These are phyloP conservation scores for Xylariaceae sp. DNA, from an alignment of 2,329 filamentous ascomycete genomes.

Conservation along the genomic window DNA sequence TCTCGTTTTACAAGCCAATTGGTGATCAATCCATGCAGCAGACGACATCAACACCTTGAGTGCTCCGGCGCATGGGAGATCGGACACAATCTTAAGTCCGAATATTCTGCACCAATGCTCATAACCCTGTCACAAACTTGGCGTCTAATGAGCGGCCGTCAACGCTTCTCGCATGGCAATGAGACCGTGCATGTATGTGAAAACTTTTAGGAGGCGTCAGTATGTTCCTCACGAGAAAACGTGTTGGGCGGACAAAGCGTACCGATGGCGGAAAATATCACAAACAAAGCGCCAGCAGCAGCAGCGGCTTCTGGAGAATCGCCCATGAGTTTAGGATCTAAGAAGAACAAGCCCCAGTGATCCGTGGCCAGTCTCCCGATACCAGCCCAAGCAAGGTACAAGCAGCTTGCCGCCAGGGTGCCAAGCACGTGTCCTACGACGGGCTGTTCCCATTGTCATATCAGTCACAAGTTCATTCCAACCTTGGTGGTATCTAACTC, in stretches of 20 bases:
- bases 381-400: conserved; percentile 47
- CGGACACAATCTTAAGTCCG: background rate
- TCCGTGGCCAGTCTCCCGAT: conserved; percentile 44
- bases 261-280: conserved; percentile 42
- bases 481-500: conserved; percentile 21
- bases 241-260: conserved; percentile 25
- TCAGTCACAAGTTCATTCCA: conserved; percentile 1
- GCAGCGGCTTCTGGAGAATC: conserved; percentile 39
- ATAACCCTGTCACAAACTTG: background rate
- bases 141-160: conserved; percentile 20
- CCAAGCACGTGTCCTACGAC: conserved; percentile 41
- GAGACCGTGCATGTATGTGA: conserved; percentile 45
- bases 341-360: conserved; percentile 46
- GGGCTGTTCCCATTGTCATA: conserved; percentile 32
- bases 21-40: too few species aligned
- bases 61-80: background rate
- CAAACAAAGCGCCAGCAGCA: conserved; percentile 41
- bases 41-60: background rate
- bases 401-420: conserved; percentile 36
- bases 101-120: background rate
- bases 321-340: conserved; percentile 42
- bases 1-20: too few species aligned
- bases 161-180: conserved; percentile 43
- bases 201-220: conserved; percentile 34
- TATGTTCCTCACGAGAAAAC: conserved; percentile 17